A percentile compares a stretch with the other conserved stretches of the same genome.
Conservation (phyloP, 2,329 filamentous ascomycete genomes). For the Epichloe gansuensis region DNA sequence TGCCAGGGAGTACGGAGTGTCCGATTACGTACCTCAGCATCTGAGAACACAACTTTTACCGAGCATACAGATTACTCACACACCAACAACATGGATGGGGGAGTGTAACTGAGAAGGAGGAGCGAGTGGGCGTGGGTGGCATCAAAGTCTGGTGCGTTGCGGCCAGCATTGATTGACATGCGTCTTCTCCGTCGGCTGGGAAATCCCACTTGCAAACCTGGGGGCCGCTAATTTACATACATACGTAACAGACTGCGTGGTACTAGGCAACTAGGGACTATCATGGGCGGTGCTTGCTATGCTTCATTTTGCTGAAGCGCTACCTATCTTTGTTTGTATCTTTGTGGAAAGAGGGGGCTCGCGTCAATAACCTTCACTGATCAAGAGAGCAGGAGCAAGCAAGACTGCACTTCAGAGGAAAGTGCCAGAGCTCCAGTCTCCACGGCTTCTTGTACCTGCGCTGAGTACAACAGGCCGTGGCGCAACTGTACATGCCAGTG, state of each 20-base stretch:
- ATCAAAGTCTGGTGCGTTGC: background rate
- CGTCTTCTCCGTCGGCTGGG: background rate
- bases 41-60: background rate
- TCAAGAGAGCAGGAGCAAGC: background rate
- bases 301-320: background rate
- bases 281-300: background rate
- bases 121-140: conserved; percentile 2
- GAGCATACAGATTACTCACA: background rate
- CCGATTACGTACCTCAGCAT: no score
- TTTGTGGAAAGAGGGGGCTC: background rate
- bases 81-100: background rate
- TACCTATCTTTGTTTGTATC: no score
- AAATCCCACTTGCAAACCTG: background rate
- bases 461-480: background rate
- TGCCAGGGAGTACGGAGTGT: background rate
- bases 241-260: background rate
- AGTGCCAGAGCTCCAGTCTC: background rate
- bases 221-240: background rate
- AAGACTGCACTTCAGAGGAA: background rate
- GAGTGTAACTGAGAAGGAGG: background rate
- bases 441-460: background rate
- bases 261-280: background rate
- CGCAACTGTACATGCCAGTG: background rate
- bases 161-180: background rate
- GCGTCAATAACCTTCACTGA: no score